Percentiles rank a stretch among this genome's conserved stretches.
phyloP scores from a whole-genome alignment of 192 early-diverging fungal genomes.

The Diversispora epigaea region DNA sequence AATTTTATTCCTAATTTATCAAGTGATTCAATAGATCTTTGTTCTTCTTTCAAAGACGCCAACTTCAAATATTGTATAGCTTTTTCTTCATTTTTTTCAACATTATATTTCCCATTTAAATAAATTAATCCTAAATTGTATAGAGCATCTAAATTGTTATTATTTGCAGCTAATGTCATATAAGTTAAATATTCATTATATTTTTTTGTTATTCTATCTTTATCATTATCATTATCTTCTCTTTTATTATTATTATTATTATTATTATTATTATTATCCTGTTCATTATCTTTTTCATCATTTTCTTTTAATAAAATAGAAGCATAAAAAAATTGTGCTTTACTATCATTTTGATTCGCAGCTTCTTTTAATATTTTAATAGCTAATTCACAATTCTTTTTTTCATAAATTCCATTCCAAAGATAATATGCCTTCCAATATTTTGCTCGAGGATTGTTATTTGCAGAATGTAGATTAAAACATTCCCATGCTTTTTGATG shows the following conservation, averaged over 20 bases:
- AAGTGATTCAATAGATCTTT: background rate
- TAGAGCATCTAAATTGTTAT: background rate
- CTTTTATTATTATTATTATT: too few relatives aligned
- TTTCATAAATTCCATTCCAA: background rate
- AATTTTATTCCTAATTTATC: background rate
- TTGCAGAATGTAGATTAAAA: slow-evolving; percentile 1
- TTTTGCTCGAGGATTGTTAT: slow-evolving; percentile 3
- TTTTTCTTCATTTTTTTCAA: background rate
- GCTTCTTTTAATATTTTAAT: slow-evolving; percentile 9
- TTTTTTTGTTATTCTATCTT: too few relatives aligned
- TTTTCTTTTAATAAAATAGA: background rate
- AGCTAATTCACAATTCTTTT: background rate
- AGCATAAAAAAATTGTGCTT: slow-evolving; percentile 14
- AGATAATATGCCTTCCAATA: slow-evolving; percentile 23
- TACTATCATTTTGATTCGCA: background rate
- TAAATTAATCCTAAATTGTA: slow-evolving; percentile 1
- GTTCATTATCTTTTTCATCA: background rate
- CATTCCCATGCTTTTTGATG: slow-evolving; percentile 10
- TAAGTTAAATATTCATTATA: background rate
- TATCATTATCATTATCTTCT: too few relatives aligned
- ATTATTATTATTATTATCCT: too few relatives aligned
- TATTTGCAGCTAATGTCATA: background rate
- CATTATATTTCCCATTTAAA: slow-evolving; percentile 9
- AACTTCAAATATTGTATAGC: background rate
- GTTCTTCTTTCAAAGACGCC: background rate